Conservation (phyloP, 2,329 filamentous ascomycete species). For the Exserohilum rostratum region DNA sequence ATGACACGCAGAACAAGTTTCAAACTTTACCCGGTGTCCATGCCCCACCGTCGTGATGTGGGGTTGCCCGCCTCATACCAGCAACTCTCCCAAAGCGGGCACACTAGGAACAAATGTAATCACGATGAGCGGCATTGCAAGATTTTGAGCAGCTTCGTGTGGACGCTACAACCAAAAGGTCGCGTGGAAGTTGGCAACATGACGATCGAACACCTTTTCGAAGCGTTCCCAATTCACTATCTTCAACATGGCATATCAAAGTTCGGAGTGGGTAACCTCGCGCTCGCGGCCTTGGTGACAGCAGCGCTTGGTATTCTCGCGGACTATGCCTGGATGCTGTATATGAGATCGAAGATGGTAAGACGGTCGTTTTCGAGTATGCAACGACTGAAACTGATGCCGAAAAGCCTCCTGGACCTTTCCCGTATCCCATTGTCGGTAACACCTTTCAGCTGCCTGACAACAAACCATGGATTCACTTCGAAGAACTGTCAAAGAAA, state of each 20-base stretch:
- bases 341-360: slow-evolving; percentile 57
- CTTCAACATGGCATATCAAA: slow-evolving; percentile 41
- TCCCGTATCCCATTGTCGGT: slow-evolving; percentile 61
- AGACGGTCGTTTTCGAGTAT: not conserved
- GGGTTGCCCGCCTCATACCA: slow-evolving; percentile 19
- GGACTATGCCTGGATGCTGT: slow-evolving; percentile 60
- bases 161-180: not conserved
- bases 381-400: not conserved
- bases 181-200: slow-evolving; percentile 15
- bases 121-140: not conserved
- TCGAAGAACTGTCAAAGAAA: slow-evolving; percentile 59
- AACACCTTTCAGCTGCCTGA: slow-evolving; percentile 63
- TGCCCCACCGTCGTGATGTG: slow-evolving; percentile 41
- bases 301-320: slow-evolving; percentile 32
- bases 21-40: slow-evolving; percentile 28
- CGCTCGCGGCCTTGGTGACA: slow-evolving; percentile 29
- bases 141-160: not conserved
- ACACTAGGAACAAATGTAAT: not conserved
- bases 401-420: slow-evolving; percentile 59
- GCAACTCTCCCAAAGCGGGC: not conserved
- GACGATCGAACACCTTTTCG: slow-evolving; percentile 40
- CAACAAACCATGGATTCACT: slow-evolving; percentile 64
- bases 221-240: slow-evolving; percentile 36
- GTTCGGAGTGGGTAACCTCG: slow-evolving; percentile 32
- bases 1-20: not conserved